Percentiles rank a stretch among this genome's conserved stretches.
Conservation (phyloP, 2,329 filamentous ascomycete species). For the Phaeosphaeriaceae sp. region DNA sequence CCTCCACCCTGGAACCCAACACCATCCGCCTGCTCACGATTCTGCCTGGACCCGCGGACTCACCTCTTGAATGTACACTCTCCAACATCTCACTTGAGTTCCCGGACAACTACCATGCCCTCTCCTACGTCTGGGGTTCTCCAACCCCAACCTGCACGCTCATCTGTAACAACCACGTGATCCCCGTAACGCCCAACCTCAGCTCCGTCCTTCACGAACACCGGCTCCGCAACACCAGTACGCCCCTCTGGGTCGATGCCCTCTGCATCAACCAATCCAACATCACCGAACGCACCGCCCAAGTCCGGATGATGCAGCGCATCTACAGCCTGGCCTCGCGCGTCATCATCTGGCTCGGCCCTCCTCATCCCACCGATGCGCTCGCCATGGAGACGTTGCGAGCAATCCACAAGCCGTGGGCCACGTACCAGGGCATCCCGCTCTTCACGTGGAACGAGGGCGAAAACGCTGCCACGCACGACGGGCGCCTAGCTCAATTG, state of each 20-base stretch:
- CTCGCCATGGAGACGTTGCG: neutral
- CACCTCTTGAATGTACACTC: neutral
- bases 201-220: neutral
- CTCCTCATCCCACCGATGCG: neutral
- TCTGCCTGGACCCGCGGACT: neutral
- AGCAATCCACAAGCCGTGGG: slow-evolving; percentile 7
- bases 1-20: neutral
- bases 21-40: neutral
- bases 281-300: slow-evolving; percentile 4
- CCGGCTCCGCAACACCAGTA: neutral
- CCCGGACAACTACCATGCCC: neutral
- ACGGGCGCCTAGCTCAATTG: neutral
- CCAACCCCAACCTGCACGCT: neutral
- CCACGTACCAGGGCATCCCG: neutral
- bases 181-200: neutral
- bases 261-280: slow-evolving; percentile 1
- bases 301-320: slow-evolving; percentile 9
- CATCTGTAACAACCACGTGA: neutral
- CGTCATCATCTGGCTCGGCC: slow-evolving; percentile 9
- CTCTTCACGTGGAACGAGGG: neutral
- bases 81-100: neutral
- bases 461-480: neutral
- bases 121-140: slow-evolving; percentile 1
- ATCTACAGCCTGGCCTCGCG: slow-evolving; percentile 3
- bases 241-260: neutral